A percentile compares a stretch with the other conserved stretches of the same genome.
Conservation (phyloP, 768 basidiomycete genomes). For the Exidia glandulosa region DNA sequence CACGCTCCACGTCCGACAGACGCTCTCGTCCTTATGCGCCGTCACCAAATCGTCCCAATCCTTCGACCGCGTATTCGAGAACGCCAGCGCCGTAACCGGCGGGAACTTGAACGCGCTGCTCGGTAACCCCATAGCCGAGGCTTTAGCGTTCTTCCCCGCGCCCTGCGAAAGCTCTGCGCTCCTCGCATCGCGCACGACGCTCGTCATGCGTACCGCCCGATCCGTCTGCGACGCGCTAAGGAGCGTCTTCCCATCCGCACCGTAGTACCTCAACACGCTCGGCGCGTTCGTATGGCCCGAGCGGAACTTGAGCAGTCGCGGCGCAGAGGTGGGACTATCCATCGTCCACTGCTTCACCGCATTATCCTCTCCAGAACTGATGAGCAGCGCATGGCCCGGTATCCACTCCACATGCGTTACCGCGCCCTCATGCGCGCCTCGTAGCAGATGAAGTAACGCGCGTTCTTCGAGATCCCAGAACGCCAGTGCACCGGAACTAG, state of each 20-base stretch:
- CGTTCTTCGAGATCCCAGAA: conserved; percentile 85
- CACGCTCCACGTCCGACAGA: conserved; percentile 83
- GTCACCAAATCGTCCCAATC: conserved; percentile 98
- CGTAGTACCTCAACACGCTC: conserved; percentile 87
- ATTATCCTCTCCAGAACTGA: conserved; percentile 89
- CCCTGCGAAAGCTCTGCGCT: conserved; percentile 95
- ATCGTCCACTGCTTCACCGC: conserved; percentile 86
- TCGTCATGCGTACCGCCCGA: conserved; percentile 79
- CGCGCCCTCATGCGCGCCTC: conserved; percentile 81
- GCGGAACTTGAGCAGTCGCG: conserved; percentile 82
- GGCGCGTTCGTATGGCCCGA: conserved; percentile 89
- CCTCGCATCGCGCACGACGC: conserved; percentile 88
- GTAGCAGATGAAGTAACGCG: conserved; percentile 70
- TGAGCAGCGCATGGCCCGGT: conserved; percentile 79
- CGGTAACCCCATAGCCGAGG: conserved; percentile 65
- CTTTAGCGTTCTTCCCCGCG: conserved; percentile 64
- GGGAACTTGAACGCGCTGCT: conserved; percentile 77
- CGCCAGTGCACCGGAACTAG: conserved; percentile 78
- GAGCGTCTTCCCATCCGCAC: conserved; percentile 92
- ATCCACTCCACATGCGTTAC: conserved; percentile 84
- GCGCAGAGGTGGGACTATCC: conserved; percentile 78
- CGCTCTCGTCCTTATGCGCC: conserved; percentile 72
- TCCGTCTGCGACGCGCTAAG: conserved; percentile 77
- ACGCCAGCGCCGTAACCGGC: conserved; percentile 64
- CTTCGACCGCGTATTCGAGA: conserved; percentile 69